phyloP scores from a whole-genome alignment of 257 asterid species.

The Apocynum venetum region DNA sequence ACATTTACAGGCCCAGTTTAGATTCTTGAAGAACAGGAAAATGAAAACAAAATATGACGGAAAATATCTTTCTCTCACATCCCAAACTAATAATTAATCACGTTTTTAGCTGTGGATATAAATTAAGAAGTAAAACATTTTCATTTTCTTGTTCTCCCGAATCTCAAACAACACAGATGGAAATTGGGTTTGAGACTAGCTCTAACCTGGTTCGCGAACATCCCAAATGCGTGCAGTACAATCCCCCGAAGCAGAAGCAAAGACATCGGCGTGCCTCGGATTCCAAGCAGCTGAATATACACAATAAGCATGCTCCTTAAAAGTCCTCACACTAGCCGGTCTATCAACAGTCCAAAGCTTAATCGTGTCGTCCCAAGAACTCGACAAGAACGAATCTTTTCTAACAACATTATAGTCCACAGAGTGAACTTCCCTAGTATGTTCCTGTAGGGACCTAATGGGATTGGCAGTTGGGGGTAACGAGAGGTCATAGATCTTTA shows the following conservation, averaged over 20 bases:
- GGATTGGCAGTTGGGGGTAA: slow-evolving; percentile 82
- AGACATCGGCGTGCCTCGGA: slow-evolving; percentile 92
- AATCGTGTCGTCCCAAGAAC: slow-evolving; percentile 91
- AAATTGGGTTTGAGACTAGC: background rate
- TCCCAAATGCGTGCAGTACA: slow-evolving; percentile 97
- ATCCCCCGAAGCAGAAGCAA: slow-evolving; percentile 94
- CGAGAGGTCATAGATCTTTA: slow-evolving; percentile 79
- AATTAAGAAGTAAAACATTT: background rate
- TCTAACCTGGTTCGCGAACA: slow-evolving; percentile 90
- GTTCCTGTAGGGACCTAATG: slow-evolving; percentile 84
- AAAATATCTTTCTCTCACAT: background rate
- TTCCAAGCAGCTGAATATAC: slow-evolving; percentile 90
- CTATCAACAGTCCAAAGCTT: slow-evolving; percentile 95
- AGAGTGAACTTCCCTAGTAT: slow-evolving; percentile 83
- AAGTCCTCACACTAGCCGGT: slow-evolving; percentile 85
- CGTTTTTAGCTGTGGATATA: background rate
- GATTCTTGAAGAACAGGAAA: background rate
- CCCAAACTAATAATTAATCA: background rate
- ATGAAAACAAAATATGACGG: background rate
- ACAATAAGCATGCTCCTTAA: slow-evolving; percentile 94
- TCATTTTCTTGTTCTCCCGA: background rate
- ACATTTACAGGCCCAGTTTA: background rate
- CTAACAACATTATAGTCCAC: slow-evolving; percentile 82
- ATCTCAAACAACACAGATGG: background rate
- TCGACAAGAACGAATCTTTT: slow-evolving; percentile 84